phyloP scores from a whole-genome alignment of 2,329 filamentous ascomycete species.

The Dichotomopilus funicola region DNA sequence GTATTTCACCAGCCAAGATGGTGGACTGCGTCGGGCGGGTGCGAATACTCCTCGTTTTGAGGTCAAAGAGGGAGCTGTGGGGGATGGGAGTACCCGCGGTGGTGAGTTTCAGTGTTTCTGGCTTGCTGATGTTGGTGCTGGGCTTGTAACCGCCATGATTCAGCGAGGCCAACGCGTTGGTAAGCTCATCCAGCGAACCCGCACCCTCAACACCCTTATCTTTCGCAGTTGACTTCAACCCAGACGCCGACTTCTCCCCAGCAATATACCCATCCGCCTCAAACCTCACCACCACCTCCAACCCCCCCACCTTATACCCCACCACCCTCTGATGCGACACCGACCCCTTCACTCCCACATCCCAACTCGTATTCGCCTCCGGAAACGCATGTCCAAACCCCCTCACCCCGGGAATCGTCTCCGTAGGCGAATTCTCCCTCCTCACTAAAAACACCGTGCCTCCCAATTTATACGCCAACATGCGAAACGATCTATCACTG shows the following conservation, averaged over 20 bases:
- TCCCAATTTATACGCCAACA: constrained; percentile 50
- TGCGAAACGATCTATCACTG: constrained; percentile 44
- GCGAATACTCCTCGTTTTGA: constrained; percentile 37
- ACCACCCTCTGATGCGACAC: constrained; percentile 57
- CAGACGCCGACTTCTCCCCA: neutral
- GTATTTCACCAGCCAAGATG: constrained; percentile 31
- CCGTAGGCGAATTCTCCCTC: constrained; percentile 52
- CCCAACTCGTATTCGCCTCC: constrained; percentile 60
- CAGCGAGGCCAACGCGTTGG: constrained; percentile 1
- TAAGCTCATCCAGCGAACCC: constrained; percentile 3
- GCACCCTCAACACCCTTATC: too few species aligned
- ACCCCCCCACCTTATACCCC: constrained; percentile 48
- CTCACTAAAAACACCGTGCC: constrained; percentile 58
- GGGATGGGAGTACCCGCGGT: constrained; percentile 25
- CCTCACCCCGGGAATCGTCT: constrained; percentile 46
- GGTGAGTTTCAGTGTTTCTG: neutral
- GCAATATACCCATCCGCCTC: constrained; percentile 51
- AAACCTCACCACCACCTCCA: constrained; percentile 48
- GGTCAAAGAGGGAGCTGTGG: constrained; percentile 35
- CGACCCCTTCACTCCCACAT: constrained; percentile 45
- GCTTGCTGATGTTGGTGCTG: neutral
- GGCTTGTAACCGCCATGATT: neutral
- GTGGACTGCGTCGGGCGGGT: constrained; percentile 32
- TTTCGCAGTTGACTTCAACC: too few species aligned
- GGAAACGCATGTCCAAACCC: constrained; percentile 64